Evolutionary conservation across 2,329 filamentous ascomycete species (phyloP).

Genomic region (Ilyonectria robusta): DNA sequence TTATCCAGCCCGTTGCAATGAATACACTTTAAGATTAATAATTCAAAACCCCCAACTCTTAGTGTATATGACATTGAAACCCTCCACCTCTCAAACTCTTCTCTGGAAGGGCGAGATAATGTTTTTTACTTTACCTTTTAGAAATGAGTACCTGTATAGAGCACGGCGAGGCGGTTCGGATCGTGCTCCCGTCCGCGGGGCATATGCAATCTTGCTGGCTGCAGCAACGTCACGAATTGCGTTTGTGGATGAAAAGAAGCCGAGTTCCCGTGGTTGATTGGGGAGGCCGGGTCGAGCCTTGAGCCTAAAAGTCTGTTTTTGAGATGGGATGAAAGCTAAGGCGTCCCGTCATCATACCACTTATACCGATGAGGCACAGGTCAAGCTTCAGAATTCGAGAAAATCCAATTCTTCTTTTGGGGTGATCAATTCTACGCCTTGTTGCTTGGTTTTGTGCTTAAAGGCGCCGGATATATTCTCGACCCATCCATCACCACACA

Average conservation of each 20-base stretch:
- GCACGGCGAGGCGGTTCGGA: background rate
- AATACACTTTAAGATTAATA: background rate
- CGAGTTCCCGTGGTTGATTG: background rate
- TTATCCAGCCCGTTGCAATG: background rate
- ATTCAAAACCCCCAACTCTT: background rate
- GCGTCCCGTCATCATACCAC: background rate
- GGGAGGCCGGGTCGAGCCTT: background rate
- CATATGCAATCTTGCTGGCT: background rate
- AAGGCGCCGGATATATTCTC: slow-evolving; percentile 2
- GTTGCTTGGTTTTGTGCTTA: background rate
- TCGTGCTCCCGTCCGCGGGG: background rate
- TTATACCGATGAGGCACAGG: background rate
- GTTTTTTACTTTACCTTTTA: background rate
- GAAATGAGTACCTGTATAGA: background rate
- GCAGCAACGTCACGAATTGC: background rate
- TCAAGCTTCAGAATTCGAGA: background rate
- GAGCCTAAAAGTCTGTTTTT: background rate
- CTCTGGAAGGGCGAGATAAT: too few species aligned
- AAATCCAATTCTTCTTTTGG: background rate
- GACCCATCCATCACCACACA: background rate
- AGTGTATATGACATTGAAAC: background rate
- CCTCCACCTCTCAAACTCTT: too few species aligned
- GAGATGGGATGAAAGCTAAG: background rate
- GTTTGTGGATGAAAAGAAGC: background rate
- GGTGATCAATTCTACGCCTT: too few species aligned